Percentiles rank a stretch among this genome's conserved stretches.
Evolutionary conservation across 352 stramenopile species (phyloP).

Genomic region (Pythium plurisporium): DNA sequence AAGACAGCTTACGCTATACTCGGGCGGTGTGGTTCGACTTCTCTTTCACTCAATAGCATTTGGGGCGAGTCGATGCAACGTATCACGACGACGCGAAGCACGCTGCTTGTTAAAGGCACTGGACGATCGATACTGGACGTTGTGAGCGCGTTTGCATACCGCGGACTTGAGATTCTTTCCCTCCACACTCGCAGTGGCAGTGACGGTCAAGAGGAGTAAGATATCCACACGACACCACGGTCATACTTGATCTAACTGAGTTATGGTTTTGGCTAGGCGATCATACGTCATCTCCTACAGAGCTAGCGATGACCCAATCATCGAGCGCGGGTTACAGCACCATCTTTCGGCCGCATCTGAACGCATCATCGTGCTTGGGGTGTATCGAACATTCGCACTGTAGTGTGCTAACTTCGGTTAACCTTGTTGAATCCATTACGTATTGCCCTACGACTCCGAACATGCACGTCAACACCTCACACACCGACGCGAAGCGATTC

Average conservation of each 20-base stretch:
- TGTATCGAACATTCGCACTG: too few relatives aligned
- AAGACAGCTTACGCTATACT: not conserved
- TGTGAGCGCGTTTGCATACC: conserved; percentile 2
- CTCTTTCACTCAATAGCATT: not conserved
- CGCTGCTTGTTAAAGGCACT: not conserved
- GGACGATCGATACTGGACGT: not conserved
- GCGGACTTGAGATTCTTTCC: not conserved
- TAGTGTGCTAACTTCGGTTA: too few relatives aligned
- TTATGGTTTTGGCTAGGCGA: not conserved
- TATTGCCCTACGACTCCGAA: too few relatives aligned
- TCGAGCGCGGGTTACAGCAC: not conserved
- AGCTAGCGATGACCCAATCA: not conserved
- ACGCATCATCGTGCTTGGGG: not conserved
- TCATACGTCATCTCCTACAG: conserved; percentile 1
- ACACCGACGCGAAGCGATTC: not conserved
- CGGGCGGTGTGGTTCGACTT: not conserved
- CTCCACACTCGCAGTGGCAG: not conserved
- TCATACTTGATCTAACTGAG: not conserved
- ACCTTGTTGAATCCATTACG: too few relatives aligned
- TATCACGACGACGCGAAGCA: not conserved
- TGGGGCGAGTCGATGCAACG: not conserved
- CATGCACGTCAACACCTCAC: too few relatives aligned
- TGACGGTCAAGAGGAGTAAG: not conserved
- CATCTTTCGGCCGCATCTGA: not conserved
- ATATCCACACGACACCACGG: not conserved